Evolutionary conservation across 208 protist genomes (phyloP), one percentile per base, ranked within the genome.

Genomic region (Leishmania tarentolae): DNA sequence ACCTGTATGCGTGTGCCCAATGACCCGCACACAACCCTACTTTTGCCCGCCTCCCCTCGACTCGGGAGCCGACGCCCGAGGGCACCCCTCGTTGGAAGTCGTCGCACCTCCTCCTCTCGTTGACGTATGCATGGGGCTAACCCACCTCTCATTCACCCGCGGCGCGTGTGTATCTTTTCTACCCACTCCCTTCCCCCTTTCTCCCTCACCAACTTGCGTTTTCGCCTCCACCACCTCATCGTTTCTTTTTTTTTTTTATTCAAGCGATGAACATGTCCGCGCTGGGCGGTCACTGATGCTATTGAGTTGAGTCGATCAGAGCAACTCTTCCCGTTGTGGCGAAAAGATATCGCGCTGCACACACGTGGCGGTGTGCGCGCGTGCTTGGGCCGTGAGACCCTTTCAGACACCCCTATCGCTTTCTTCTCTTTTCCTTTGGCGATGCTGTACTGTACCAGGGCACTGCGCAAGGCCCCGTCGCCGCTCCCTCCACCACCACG

Each of bases 391-490:
- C 8, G 9, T 40, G 65, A n/a, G 69, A 53, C 40, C 21, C 28
- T 28, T 52, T 24, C 8, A 40, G 61, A 40, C 8, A 40, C 13
- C 69, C 42, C 37, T 71, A 53, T 17, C 50, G 15, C 3, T 31
- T 71, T 47, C 31, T 31, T 17, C 3, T 0, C 8, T 31, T 46
- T 31, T 19, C 52, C 50, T 57, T 31, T 66, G 3, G 44, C 47
- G 13, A 85, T 86, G 82, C 53, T 82, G 70, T 78, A 59, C 19
- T 46, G 71, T 19, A 2, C 63, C 61, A 31, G 47, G 35, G 24
- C 72, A 53, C 66, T 79, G 74, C 53, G 72, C 9, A 59, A 69
- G 59, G 50, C 50, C 4, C 9, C 65, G n/a, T 68, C 28, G 31
- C 53, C 65, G 24, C 56, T 8, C 24, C 56, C 56, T 31, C 56